Evolutionary conservation across 495 filamentous ascomycete genomes (phyloP), one percentile per base, ranked within the genome.

Genomic region (Aspergillus incahuasiensis): DNA sequence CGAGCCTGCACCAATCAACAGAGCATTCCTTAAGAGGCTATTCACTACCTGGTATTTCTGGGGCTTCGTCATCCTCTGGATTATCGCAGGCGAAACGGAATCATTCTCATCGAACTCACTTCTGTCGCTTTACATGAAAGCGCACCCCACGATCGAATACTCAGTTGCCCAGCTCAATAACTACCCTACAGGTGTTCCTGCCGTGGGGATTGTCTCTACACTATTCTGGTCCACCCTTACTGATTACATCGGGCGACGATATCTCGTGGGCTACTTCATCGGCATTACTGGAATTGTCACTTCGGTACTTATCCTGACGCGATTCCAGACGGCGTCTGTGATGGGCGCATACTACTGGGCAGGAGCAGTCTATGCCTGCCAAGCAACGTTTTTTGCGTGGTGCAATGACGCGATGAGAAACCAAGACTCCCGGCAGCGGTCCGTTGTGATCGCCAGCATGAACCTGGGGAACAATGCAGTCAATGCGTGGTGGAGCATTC

Each of bases 401-500:
- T 79, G 79, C n/a, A 84, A 83, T 49, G 80, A 84, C 62, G 70
- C 74, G 13, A 68, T 82, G 64, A 63, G 77, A 7, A 73, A 64
- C 38, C 59, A 73, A 43, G 73, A 77, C 55, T 72, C 75, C 32
- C 70, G 64, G 7, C 58, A 75, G 48, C 68, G 78, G 32, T 73
- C 72, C 5, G 65, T 80, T 28, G 75, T 81, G 5, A 74, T 81
- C 44, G 77, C 76, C 5, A 74, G 76, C 38, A 82, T 82, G 78
- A 82, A 84, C 55, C 66, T 79, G 63, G 73, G 76, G 5, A 79
- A 73, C 43, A 81, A 81, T 60, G 77, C 78, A 2, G 66, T 84
- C 8, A 78, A 81, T 56, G 76, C 78, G 0, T 84, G 78, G 78
- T 87, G 84, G 84, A 80, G 75, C 43, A 78, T 87, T 28, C 49